Conservation (phyloP, 1,284 basidiomycete species). For the Ustilago loliicola region DNA sequence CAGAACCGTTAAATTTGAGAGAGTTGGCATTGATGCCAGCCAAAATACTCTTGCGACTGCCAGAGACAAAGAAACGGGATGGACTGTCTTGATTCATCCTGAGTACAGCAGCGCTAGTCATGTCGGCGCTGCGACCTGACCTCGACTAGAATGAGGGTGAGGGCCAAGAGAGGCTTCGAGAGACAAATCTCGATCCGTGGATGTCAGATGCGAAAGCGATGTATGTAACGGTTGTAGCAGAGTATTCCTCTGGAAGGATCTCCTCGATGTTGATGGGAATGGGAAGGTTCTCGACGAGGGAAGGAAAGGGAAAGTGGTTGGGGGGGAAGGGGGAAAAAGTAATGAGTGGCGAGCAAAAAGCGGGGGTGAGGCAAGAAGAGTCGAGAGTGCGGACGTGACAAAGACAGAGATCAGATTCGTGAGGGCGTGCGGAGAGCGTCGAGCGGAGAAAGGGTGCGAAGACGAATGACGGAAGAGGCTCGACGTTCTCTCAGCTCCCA, state of each 20-base stretch:
- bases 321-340: no score
- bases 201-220: no score
- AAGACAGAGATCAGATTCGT: neutral
- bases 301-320: no score
- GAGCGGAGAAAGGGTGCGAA: neutral
- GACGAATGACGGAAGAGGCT: slow-evolving; percentile 11
- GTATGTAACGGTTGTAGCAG: no score
- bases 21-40: slow-evolving; percentile 40
- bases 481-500: slow-evolving; percentile 1
- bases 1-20: slow-evolving; percentile 1
- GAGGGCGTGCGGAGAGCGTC: no score
- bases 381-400: neutral
- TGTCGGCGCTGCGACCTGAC: slow-evolving; percentile 9
- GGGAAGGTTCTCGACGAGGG: no score
- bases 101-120: slow-evolving; percentile 50
- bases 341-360: neutral
- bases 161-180: no score
- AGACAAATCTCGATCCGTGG: no score
- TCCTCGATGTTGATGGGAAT: no score
- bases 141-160: neutral
- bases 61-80: slow-evolving; percentile 24
- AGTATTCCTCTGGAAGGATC: no score
- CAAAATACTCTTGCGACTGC: slow-evolving; percentile 45
- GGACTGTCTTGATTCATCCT: slow-evolving; percentile 33
- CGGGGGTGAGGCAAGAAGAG: neutral